These are phyloP conservation scores for Eleusine indica DNA, from an alignment of 176 grass and related monocot genomes.

Conservation along the genomic window DNA sequence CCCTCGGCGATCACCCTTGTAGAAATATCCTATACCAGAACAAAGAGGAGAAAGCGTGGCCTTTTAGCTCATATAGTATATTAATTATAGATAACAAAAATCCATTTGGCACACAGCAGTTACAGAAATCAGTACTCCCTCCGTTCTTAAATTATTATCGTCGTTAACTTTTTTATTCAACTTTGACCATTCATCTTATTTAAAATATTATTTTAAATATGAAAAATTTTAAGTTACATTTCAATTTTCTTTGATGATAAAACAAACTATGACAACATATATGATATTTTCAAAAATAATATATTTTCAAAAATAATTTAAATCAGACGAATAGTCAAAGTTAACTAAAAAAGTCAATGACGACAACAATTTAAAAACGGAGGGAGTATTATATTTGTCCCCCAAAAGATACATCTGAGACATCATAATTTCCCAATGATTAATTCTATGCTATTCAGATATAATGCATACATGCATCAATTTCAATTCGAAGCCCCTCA, in stretches of 20 bases:
- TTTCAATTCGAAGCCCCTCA: not conserved
- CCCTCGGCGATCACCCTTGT: constrained; percentile 85
- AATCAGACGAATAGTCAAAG: no score
- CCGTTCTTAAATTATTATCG: no score
- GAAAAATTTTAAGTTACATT: no score
- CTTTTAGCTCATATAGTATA: not conserved
- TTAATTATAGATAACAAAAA: not conserved
- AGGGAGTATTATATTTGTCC: not conserved
- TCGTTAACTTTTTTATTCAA: no score
- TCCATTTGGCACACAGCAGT: not conserved
- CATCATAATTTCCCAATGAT: not conserved
- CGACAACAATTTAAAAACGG: no score
- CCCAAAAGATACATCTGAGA: not conserved
- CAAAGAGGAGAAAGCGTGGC: not conserved
- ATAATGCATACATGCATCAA: not conserved
- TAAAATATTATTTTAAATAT: no score
- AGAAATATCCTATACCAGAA: constrained; percentile 71
- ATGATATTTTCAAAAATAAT: no score
- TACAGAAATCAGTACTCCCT: not conserved
- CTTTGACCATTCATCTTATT: no score
- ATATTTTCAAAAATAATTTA: no score
- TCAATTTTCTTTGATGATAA: no score
- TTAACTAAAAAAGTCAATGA: no score
- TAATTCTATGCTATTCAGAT: not conserved
- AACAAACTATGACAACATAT: no score